phyloP scores from a whole-genome alignment of 352 stramenopile species.

The Globisporangium uncinulatum region DNA sequence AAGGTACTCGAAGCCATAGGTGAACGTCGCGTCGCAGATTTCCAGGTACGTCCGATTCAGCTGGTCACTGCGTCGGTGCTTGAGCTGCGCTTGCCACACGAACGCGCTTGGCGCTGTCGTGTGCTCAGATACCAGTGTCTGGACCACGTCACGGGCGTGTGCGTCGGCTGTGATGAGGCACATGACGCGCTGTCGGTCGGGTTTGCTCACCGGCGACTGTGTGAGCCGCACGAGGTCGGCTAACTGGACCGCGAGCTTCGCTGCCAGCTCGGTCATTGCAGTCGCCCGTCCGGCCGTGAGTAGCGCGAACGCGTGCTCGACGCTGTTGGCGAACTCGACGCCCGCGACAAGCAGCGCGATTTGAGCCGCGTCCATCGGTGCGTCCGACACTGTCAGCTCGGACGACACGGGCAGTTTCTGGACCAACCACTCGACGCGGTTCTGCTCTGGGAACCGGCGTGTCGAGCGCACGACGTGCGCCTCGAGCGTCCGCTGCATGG shows the following conservation, averaged over 20 bases:
- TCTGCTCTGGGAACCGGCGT: constrained; percentile 82
- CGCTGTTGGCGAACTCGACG: constrained; percentile 86
- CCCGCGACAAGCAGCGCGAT: constrained; percentile 89
- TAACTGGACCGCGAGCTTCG: constrained; percentile 88
- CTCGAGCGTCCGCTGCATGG: constrained; percentile 88
- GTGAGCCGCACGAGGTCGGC: constrained; percentile 91
- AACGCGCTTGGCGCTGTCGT: constrained; percentile 76
- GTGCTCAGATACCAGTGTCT: constrained; percentile 87
- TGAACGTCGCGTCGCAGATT: constrained; percentile 90
- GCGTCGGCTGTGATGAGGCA: constrained; percentile 94
- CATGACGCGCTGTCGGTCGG: constrained; percentile 91
- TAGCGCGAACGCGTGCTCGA: constrained; percentile 73
- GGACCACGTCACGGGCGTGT: constrained; percentile 88
- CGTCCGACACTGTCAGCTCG: constrained; percentile 10
- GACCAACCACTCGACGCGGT: constrained; percentile 92
- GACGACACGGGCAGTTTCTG: constrained; percentile 38
- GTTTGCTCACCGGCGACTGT: constrained; percentile 71
- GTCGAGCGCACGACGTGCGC: constrained; percentile 86
- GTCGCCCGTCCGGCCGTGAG: constrained; percentile 67
- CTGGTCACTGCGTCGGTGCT: constrained; percentile 52
- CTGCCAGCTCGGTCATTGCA: constrained; percentile 79
- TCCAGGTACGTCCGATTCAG: constrained; percentile 60
- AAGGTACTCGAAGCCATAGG: constrained; percentile 95
- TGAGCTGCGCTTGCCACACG: constrained; percentile 93
- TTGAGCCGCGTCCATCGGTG: constrained; percentile 87